Conservation (phyloP, 2,329 filamentous ascomycete species). For the Diplodia scrobiculata region DNA sequence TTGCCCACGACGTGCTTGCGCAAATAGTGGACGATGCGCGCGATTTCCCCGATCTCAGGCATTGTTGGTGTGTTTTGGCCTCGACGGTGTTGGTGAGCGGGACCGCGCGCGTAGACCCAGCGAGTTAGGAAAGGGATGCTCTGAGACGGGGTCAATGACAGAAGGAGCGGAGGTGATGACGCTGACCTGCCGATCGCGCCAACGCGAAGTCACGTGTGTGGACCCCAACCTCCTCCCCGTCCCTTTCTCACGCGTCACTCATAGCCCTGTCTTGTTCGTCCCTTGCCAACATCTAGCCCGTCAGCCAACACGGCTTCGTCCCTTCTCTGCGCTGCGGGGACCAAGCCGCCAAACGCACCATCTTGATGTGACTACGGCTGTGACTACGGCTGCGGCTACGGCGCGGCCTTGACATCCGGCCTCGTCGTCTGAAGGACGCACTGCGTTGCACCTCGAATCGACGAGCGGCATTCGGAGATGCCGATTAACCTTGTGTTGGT, state of each 20-base stretch:
- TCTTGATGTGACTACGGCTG: too few relatives aligned
- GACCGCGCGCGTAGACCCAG: background rate
- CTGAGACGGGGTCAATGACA: background rate
- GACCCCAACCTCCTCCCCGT: background rate
- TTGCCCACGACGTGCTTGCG: conserved; percentile 81
- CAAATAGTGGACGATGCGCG: conserved; percentile 83
- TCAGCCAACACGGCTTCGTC: too few relatives aligned
- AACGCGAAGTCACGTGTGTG: conserved; percentile 24
- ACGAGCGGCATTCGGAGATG: too few relatives aligned
- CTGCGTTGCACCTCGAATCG: too few relatives aligned
- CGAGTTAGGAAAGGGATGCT: background rate
- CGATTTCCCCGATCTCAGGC: conserved; percentile 61
- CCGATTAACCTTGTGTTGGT: background rate
- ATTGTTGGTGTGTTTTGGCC: background rate
- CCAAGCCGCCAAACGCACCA: too few relatives aligned
- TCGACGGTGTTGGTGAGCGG: too few relatives aligned
- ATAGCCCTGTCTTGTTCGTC: too few relatives aligned
- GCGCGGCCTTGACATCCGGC: too few relatives aligned
- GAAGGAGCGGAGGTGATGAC: conserved; percentile 11
- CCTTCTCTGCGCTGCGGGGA: too few relatives aligned
- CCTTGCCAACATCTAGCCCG: background rate
- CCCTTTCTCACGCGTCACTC: too few relatives aligned
- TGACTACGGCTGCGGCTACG: too few relatives aligned
- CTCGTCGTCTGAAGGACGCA: too few relatives aligned
- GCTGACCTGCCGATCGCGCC: conserved; percentile 12